Evolutionary conservation across 768 basidiomycete species (phyloP).

Genomic region (Russula griseocarnosa): DNA sequence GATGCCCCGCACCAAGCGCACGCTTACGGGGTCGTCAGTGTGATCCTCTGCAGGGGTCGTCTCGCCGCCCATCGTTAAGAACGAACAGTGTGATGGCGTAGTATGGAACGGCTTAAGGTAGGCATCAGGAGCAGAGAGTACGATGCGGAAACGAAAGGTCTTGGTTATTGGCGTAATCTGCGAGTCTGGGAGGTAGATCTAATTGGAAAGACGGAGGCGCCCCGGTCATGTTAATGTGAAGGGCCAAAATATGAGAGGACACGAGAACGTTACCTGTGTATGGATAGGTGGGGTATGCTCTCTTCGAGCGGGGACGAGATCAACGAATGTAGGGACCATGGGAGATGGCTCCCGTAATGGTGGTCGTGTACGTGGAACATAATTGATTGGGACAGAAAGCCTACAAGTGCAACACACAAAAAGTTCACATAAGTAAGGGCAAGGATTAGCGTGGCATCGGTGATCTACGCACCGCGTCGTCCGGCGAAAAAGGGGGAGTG

Average conservation of each 20-base stretch:
- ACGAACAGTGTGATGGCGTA: slow-evolving; percentile 5
- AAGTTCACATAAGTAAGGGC: neutral
- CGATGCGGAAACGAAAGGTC: slow-evolving; percentile 18
- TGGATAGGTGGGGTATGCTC: slow-evolving; percentile 12
- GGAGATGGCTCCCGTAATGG: slow-evolving; percentile 15
- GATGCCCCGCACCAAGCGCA: slow-evolving; percentile 19
- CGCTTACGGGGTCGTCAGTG: neutral
- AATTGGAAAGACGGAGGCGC: no score
- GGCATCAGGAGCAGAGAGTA: slow-evolving; percentile 18
- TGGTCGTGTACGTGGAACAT: slow-evolving; percentile 22
- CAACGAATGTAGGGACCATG: slow-evolving; percentile 1
- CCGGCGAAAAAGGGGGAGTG: slow-evolving; percentile 5
- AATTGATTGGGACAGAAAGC: slow-evolving; percentile 21
- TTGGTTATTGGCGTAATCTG: slow-evolving; percentile 18
- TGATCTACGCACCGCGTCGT: slow-evolving; percentile 14
- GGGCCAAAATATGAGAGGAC: neutral
- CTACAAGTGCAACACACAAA: neutral
- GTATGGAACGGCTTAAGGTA: slow-evolving; percentile 19
- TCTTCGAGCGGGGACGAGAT: slow-evolving; percentile 7
- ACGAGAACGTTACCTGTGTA: slow-evolving; percentile 14
- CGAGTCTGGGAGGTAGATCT: slow-evolving; percentile 25
- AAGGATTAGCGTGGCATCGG: neutral
- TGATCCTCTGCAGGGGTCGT: neutral
- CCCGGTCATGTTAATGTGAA: neutral
- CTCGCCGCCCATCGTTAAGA: slow-evolving; percentile 7